Evolutionary conservation across 2,329 filamentous ascomycete species (phyloP), one percentile per base, ranked within the genome.

Genomic region (Trichophyton schoenleinii): DNA sequence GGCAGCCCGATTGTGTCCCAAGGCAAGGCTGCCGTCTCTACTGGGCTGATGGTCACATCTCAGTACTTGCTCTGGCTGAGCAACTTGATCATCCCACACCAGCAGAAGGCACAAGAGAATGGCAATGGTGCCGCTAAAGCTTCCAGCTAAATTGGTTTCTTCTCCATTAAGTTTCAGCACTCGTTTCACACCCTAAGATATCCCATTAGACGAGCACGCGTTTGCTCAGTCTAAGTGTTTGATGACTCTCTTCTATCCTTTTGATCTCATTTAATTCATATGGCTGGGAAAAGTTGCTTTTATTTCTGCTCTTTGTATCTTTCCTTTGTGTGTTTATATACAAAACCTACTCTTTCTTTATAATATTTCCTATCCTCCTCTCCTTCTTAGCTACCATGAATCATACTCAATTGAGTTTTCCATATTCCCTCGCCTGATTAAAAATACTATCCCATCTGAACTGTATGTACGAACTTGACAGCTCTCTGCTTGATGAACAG

Each of bases 21-120:
- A 63, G 82, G 85, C 69, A 90, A 88, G 79, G 88, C 88, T 9
- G 75, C 83, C 13, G 77, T 90, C 65, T 82, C 81, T 59, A 89
- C 87, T 13, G 81, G 82, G 25, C 77, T 90, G 57, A 80, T 88
- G 57, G 78, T 91, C 58, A 83, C 83, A 57, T 81, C 80, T 66
- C 86, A 90, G 73, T 81, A 83, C 1, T 73, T 88, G 60, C 76
- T 75, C 60, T 87, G 82, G 79, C 68, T 87, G 65, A 80, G 81
- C 70, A 59, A 57, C 38, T 57, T 59, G 20, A 44, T 64, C 2
- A 57, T 64, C 3, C 61, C 63, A 15, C 20, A 28, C 22, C 18
- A 38, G 34, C n/a, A 57, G n/a, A 61, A 60, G 57, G 53, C 59
- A 18, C 58, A 55, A 9, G 49, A 49, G 36, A 62, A 64, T 22